These are phyloP conservation scores for Balansia obtecta DNA, from an alignment of 2,329 filamentous ascomycete species.

Conservation along the genomic window DNA sequence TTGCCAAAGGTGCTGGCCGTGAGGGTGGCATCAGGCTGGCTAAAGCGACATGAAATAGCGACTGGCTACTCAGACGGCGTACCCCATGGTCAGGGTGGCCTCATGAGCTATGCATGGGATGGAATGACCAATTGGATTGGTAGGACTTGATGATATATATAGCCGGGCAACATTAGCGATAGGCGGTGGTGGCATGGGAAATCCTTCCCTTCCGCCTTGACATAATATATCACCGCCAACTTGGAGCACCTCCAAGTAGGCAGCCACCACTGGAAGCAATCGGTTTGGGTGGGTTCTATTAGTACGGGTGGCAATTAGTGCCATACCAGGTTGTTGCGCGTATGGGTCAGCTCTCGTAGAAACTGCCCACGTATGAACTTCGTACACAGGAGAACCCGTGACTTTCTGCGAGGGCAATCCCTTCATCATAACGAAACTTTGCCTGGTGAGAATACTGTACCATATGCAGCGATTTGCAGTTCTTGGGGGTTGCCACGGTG, in stretches of 20 bases:
- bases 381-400: constrained; percentile 1
- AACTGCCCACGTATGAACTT: neutral
- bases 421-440: neutral
- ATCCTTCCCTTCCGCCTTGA: too few relatives aligned
- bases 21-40: neutral
- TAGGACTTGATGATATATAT: neutral
- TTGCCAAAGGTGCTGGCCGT: neutral
- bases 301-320: neutral
- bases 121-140: too few relatives aligned
- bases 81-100: neutral
- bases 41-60: neutral
- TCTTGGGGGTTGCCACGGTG: neutral
- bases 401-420: constrained; percentile 7
- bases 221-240: too few relatives aligned
- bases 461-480: neutral
- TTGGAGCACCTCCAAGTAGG: too few relatives aligned
- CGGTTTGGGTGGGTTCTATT: too few relatives aligned
- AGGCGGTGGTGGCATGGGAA: neutral
- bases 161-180: neutral
- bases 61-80: neutral
- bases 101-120: too few relatives aligned
- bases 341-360: neutral
- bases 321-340: neutral
- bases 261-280: too few relatives aligned
- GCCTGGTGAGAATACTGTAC: too few relatives aligned